Base-by-base conservation (phyloP, 768 basidiomycete genomes). In the Myochromella boudieri region DNA sequence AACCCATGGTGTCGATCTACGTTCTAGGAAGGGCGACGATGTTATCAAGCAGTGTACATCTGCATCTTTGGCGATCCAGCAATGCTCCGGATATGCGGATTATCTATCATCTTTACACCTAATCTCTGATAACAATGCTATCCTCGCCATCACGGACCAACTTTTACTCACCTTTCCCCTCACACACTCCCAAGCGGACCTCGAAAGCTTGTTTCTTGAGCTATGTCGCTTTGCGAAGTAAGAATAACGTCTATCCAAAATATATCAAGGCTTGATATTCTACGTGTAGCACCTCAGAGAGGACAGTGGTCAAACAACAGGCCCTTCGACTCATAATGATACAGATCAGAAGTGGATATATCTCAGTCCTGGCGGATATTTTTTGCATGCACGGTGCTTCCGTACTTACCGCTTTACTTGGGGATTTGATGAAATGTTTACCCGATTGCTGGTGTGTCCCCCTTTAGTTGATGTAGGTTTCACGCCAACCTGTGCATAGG, bases 281-380 rank as follows among this genome's bases (percentile, higher is more conserved):
- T 18, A 18, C 21, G 12, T 26, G 3, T 18, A 46, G 33, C 3
- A 11, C 22, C 22, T 6, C n/a, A n/a, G 25, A 46, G 10, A 34
- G 27, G 9, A 31, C 31, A 22, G 24, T 46, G 31, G 21, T 46
- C 8, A 46, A 46, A 24, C 33, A 46, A 36, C 44, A 37, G 34
- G 33, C 31, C 4, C 14, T 46, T n/a, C 33, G 33, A 9, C 25
- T 36, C 12, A 14, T 46, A 11, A 10, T 46, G 14, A 7, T 46
- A 11, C 32, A 37, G 34, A 29, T 46, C 15, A 27, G 44, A 20
- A 18, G 34, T 11, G 44, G 44, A 18, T 9, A 22, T 33, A 26
- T 17, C 14, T 28, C 14, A 6, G 4, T 2, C 26, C 4, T 46
- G 44, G n/a, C 33, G 10, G 27, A 46, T 18, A 5, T 37, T 10